Evolutionary conservation across 768 basidiomycete species (phyloP), one percentile per base, ranked within the genome.

Genomic region (Lentinula sp.): DNA sequence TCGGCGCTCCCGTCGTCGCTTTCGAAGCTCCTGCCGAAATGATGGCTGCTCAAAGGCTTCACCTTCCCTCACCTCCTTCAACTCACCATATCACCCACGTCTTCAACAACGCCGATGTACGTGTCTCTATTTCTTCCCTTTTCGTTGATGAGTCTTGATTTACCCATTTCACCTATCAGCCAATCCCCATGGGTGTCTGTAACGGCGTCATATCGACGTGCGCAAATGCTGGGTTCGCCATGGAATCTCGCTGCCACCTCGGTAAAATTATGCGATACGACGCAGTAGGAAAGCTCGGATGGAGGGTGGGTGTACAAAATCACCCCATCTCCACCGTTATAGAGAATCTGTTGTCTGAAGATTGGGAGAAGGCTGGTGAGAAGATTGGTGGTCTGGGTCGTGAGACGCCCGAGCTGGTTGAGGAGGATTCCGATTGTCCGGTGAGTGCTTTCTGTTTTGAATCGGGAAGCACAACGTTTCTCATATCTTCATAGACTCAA

Each of bases 1-100:
- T 98, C 68, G 96, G 96, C n/a, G 85, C 79, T 3, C 96, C 96
- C 0, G 90, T 90, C 15, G 91, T 99, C 10, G 83, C 93, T 0
- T 95, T 96, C 67, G 94, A 97, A 76, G 82, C 93, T 0, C 93
- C 93, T 0, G 85, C 77, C 1, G 93, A 94, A 70, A 83, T 74
- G 63, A 68, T 82, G 53, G 85, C 95, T 2, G 84, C 95, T 0
- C 72, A 75, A 2, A 81, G 96, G 20, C 78, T 98, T 13, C 95
- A 98, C 70, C 85, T 98, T 3, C 94, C 95, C 2, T 79, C 85
- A 7, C 93, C 95, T 52, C 43, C 18, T 45, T 15, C 60, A 61
- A 32, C n/a, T 53, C 50, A 86, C 3, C 90, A 91, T 64, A 78
- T 96, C 45, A 94, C 89, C 0, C 93, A 98, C 67, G 79, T 98